Evolutionary conservation across 768 basidiomycete species (phyloP), one percentile per base, ranked within the genome.

Genomic region (Russula lepida): DNA sequence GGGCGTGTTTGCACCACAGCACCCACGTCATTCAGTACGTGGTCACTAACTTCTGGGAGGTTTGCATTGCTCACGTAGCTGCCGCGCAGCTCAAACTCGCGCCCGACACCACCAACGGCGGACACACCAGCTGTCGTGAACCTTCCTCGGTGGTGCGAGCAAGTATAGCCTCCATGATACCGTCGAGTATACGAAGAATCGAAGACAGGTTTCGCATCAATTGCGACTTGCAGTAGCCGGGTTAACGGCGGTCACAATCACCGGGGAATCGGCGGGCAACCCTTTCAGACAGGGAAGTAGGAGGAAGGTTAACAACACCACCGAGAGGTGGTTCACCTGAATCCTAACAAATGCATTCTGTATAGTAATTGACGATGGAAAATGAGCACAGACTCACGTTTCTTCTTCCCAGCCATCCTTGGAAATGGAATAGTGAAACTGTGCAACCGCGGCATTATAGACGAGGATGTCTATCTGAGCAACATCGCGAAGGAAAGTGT

Each of bases 251-350:
- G 48, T 57, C 28, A 60, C 58, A 15, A 64, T 57, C 28, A 65
- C 53, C 3, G 65, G 62, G 19, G 62, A 60, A 19, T 60, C 50
- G 1, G 46, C n/a, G 6, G 65, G 62, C 35, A 66, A 56, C 51
- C 23, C 59, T 28, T 64, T 59, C 32, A 63, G 46, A n/a, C 56
- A 60, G 50, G 62, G 62, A 12, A 63, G 47, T 52, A 63, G 33
- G 27, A 53, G 62, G 54, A 49, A 3, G 19, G 47, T 63, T 19
- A 50, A 51, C 53, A 63, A 17, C 58, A 55, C 7, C 15, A 47
- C 46, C 5, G 62, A 63, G 25, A 63, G 53, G 52, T 59, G 62
- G 65, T 82, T 82, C 41, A 79, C 75, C 61, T 83, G 81, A 0
- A 81, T 57, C 11, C 81, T 84, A 32, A 32, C 33, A 13, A 13